These are phyloP conservation scores for Mortierella sp. DNA, from an alignment of 371 early-diverging fungal genomes.

Conservation along the genomic window DNA sequence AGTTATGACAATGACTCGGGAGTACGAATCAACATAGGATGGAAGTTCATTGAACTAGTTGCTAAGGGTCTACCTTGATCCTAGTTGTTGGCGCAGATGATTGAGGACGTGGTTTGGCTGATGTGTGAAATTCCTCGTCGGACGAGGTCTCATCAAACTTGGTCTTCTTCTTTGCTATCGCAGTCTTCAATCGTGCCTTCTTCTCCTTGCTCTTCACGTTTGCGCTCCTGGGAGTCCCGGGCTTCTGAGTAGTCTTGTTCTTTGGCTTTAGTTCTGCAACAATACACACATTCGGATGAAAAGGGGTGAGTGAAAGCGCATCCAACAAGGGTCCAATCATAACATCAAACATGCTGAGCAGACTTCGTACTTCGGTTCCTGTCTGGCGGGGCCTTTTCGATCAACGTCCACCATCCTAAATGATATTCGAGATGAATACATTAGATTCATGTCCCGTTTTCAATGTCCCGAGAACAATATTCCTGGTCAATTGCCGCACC, in stretches of 20 bases:
- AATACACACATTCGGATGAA: neutral
- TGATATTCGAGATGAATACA: too few relatives aligned
- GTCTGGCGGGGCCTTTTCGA: conserved; percentile 59
- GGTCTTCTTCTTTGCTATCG: conserved; percentile 42
- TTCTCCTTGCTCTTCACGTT: conserved; percentile 39
- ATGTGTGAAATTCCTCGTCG: conserved; percentile 51
- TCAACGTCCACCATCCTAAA: conserved; percentile 74
- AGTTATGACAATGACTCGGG: too few relatives aligned
- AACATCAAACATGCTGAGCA: too few relatives aligned
- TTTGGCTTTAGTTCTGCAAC: conserved; percentile 45
- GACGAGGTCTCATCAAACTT: conserved; percentile 53
- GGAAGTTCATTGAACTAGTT: too few relatives aligned
- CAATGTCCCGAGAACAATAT: too few relatives aligned
- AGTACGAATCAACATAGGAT: too few relatives aligned
- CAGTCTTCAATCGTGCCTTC: conserved; percentile 31
- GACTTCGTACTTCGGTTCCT: conserved; percentile 52
- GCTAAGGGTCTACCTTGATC: conserved; percentile 49
- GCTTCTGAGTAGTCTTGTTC: conserved; percentile 36
- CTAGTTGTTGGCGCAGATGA: conserved; percentile 45
- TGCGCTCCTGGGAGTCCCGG: conserved; percentile 22
- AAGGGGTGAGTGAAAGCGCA: neutral
- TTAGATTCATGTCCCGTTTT: too few relatives aligned
- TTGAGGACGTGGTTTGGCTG: conserved; percentile 42
- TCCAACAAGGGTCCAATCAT: too few relatives aligned
- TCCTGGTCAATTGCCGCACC: conserved; percentile 33